phyloP scores from a whole-genome alignment of 768 basidiomycete species.

The Saitozyma sp. region DNA sequence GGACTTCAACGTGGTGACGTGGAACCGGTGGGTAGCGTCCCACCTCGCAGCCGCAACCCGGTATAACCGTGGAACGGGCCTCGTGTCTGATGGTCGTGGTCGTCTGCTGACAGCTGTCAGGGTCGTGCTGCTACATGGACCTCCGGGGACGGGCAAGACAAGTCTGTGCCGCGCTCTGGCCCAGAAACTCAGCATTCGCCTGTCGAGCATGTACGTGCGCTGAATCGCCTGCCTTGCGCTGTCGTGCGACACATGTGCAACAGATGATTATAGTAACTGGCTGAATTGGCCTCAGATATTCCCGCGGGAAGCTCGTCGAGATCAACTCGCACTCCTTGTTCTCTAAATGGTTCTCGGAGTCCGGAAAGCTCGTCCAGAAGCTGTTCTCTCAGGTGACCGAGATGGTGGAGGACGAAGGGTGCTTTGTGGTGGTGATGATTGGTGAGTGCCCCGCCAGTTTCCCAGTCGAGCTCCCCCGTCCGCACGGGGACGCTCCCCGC shows the following conservation, averaged over 20 bases:
- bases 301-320: constrained; percentile 82
- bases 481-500: too few species aligned
- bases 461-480: too few species aligned
- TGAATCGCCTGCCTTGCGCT: constrained; percentile 4
- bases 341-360: constrained; percentile 98
- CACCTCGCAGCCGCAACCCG: too few species aligned
- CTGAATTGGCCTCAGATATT: constrained; percentile 63
- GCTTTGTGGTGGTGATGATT: constrained; percentile 90
- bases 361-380: constrained; percentile 93
- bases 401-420: constrained; percentile 84
- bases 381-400: constrained; percentile 82
- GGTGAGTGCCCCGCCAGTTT: too few species aligned
- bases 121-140: constrained; percentile 89
- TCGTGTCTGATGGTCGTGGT: neutral
- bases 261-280: neutral
- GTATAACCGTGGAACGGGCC: too few species aligned
- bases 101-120: constrained; percentile 40
- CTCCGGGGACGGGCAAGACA: constrained; percentile 97
- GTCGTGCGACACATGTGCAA: neutral
- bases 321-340: constrained; percentile 98
- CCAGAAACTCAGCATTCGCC: constrained; percentile 88
- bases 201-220: constrained; percentile 69
- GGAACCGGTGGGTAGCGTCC: constrained; percentile 67
- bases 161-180: constrained; percentile 90
- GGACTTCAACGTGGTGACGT: constrained; percentile 76